phyloP scores from a whole-genome alignment of 441 rosid genomes.

The Raphanus hybrid region DNA sequence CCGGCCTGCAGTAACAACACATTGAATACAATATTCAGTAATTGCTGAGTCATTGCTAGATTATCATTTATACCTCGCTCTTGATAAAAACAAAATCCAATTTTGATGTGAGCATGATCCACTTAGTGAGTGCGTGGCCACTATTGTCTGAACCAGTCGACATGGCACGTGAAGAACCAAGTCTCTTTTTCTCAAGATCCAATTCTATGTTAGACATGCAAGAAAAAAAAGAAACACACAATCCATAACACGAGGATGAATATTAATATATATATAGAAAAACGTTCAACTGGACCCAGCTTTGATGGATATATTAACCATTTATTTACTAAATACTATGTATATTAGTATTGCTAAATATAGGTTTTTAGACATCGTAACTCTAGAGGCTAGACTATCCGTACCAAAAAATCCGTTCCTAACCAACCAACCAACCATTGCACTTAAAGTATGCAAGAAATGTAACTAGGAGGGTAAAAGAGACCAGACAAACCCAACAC shows the following conservation, averaged over 20 bases:
- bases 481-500: neutral
- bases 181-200: neutral
- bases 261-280: neutral
- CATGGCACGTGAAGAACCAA: conserved; percentile 5
- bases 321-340: neutral
- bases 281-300: neutral
- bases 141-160: neutral
- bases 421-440: neutral
- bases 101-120: neutral
- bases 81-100: neutral
- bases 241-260: neutral
- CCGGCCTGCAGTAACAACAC: neutral
- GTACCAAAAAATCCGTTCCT: neutral
- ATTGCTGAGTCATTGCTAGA: neutral
- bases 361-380: neutral
- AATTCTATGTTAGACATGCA: neutral
- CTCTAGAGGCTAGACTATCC: neutral
- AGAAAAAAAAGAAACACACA: neutral
- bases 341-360: too few relatives aligned
- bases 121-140: conserved; percentile 4
- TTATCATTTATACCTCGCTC: neutral
- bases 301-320: neutral
- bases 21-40: neutral
- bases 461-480: neutral
- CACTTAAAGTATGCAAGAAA: neutral